Percentiles rank a stretch among this genome's conserved stretches.
Evolutionary conservation across 2,329 filamentous ascomycete species (phyloP).

Genomic region (Aureobasidium uvarum): DNA sequence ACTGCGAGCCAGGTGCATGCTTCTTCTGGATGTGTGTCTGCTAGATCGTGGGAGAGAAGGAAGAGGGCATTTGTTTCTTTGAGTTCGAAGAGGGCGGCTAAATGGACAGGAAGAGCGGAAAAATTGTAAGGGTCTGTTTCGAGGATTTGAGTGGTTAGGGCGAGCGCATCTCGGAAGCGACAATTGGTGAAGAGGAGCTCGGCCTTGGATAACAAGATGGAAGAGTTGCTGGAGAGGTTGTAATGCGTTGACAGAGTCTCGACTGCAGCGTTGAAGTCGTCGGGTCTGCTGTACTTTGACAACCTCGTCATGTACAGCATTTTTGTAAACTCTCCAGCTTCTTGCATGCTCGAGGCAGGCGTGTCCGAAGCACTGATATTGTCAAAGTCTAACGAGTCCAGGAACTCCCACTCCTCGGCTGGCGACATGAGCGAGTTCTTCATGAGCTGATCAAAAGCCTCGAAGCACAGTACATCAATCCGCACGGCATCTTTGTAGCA

Average conservation of each 20-base stretch:
- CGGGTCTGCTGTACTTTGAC: slow-evolving; percentile 89
- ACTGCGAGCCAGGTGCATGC: slow-evolving; percentile 92
- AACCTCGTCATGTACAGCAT: slow-evolving; percentile 95
- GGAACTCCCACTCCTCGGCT: slow-evolving; percentile 84
- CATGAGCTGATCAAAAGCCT: slow-evolving; percentile 97
- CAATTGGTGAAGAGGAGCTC: slow-evolving; percentile 94
- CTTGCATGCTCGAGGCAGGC: slow-evolving; percentile 68
- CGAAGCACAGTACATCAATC: slow-evolving; percentile 97
- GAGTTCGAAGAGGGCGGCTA: slow-evolving; percentile 88
- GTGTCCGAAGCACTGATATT: slow-evolving; percentile 63
- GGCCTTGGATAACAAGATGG: slow-evolving; percentile 84
- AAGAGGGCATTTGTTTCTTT: slow-evolving; percentile 85
- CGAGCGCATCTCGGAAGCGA: slow-evolving; percentile 81
- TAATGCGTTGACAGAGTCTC: slow-evolving; percentile 94
- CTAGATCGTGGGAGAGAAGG: slow-evolving; percentile 85
- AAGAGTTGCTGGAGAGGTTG: slow-evolving; percentile 78
- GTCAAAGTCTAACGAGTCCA: slow-evolving; percentile 88
- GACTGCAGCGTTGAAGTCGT: slow-evolving; percentile 77
- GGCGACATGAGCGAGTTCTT: slow-evolving; percentile 90
- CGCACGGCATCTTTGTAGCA: slow-evolving; percentile 97
- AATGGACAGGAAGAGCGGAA: slow-evolving; percentile 80
- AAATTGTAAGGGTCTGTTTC: slow-evolving; percentile 86
- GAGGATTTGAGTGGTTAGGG: slow-evolving; percentile 79
- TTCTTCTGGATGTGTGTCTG: slow-evolving; percentile 87
- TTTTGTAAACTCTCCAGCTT: slow-evolving; percentile 89